Evolutionary conservation across 2,329 filamentous ascomycete genomes (phyloP), one percentile per base, ranked within the genome.

Genomic region (Cladosporium velox): DNA sequence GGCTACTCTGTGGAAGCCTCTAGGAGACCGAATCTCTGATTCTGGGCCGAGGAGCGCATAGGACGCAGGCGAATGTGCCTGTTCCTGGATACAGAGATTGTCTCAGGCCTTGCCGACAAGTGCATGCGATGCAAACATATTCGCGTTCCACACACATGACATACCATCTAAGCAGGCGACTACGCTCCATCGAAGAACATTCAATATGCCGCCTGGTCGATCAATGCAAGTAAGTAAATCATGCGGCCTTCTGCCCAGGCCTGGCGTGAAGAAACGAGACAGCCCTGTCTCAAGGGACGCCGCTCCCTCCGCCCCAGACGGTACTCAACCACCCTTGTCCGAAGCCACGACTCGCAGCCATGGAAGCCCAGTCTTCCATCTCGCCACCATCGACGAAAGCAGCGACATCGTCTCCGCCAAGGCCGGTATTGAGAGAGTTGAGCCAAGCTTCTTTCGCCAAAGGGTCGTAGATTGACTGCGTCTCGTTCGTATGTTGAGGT

Each of bases 361-460:
- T 67, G n/a, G 65, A 68, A 61, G 72, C 72, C 72, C 73, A 78
- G 26, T 77, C 73, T 15, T 72, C 70, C 66, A 76, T 73, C 52
- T 76, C 75, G 24, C 72, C 76, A 8, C 78, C 78, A 49, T 77
- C 77, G 14, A 78, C 76, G 66, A 80, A 80, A 6, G 77, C 78
- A 10, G 77, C 77, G 15, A 80, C 69, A 66, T 80, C 78, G 64
- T 79, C 78, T n/a, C 76, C 77, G 12, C 76, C 75, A 47, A 80
- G 75, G 1, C 73, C 69, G 8, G 75, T 77, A 21, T 79, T 74
- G 44, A 80, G 66, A 18, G 71, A 75, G 63, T 73, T 72, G 2
- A 78, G 69, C 77, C 78, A 79, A 1, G 71, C 69, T 34, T 78
- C 76, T 55, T 75, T 75, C 28, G 72, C 69, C 47, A 69, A 67